These are phyloP conservation scores for Chrysopogon serrulatus DNA, from an alignment of 176 grass and related monocot species.

Conservation along the genomic window DNA sequence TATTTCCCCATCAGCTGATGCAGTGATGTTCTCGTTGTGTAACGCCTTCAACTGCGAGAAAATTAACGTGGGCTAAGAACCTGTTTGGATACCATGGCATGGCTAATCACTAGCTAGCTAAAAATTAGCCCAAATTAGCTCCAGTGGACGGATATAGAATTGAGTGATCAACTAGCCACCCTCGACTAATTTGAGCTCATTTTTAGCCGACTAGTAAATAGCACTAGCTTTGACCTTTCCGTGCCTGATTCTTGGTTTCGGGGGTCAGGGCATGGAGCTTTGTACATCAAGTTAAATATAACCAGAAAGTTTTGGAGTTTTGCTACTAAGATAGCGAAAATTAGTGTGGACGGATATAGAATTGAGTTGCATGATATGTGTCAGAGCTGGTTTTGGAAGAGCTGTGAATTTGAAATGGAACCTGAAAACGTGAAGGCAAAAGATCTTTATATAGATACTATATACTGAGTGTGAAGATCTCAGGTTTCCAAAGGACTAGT, in stretches of 20 bases:
- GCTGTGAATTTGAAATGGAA: not conserved
- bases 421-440: not conserved
- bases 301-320: not conserved
- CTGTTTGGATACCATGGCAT: too few relatives aligned
- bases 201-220: too few relatives aligned
- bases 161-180: too few relatives aligned
- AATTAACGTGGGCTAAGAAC: not conserved
- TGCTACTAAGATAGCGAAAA: not conserved
- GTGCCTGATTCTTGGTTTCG: not conserved
- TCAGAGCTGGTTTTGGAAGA: not conserved
- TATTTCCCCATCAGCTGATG: not conserved
- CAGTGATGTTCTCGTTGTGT: not conserved
- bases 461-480: not conserved
- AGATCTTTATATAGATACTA: not conserved
- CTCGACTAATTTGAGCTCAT: too few relatives aligned
- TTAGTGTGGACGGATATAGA: not conserved
- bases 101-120: too few relatives aligned
- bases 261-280: not conserved
- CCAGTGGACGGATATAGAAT: too few relatives aligned
- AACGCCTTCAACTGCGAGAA: not conserved
- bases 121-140: too few relatives aligned
- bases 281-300: not conserved
- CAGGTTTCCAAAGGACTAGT: not conserved
- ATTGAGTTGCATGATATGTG: not conserved
- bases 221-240: not conserved